Percentiles rank a stretch among this genome's conserved stretches.
phyloP scores from a whole-genome alignment of 805 yeast species.

The Pichia deserticola region DNA sequence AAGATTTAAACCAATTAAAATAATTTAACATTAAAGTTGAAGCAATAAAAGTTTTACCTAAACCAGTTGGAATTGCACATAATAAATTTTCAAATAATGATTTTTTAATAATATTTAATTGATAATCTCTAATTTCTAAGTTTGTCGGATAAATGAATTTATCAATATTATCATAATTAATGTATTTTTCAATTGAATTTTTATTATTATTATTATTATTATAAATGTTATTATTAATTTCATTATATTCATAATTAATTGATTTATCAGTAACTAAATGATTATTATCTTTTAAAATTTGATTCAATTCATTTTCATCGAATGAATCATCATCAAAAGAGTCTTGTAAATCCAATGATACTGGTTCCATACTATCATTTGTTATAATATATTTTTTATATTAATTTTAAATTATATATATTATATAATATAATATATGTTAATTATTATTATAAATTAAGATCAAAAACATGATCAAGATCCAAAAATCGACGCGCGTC shows the following conservation, averaged over 20 bases:
- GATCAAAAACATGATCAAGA: too few species aligned
- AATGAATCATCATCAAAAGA: slow-evolving; percentile 2
- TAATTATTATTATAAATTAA: too few species aligned
- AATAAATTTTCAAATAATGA: slow-evolving; percentile 68
- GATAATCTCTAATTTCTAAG: slow-evolving; percentile 79
- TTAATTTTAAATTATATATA: too few species aligned
- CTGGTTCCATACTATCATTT: neutral
- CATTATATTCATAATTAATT: neutral
- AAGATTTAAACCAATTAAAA: slow-evolving; percentile 74
- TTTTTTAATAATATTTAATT: slow-evolving; percentile 65
- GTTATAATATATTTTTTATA: too few species aligned
- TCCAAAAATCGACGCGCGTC: too few species aligned
- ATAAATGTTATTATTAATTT: too few species aligned
- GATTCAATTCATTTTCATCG: neutral
- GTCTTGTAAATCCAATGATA: neutral
- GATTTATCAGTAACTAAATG: neutral
- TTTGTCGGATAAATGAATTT: slow-evolving; percentile 81
- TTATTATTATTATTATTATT: too few species aligned
- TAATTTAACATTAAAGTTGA: slow-evolving; percentile 88
- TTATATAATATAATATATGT: too few species aligned
- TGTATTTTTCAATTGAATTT: slow-evolving; percentile 34
- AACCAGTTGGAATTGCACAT: slow-evolving; percentile 94
- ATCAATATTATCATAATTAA: slow-evolving; percentile 32
- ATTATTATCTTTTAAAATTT: neutral
- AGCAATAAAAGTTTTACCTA: slow-evolving; percentile 96